Base-by-base conservation (phyloP, 176 grass and related monocot species). In the Rhynchospora pubera region DNA sequence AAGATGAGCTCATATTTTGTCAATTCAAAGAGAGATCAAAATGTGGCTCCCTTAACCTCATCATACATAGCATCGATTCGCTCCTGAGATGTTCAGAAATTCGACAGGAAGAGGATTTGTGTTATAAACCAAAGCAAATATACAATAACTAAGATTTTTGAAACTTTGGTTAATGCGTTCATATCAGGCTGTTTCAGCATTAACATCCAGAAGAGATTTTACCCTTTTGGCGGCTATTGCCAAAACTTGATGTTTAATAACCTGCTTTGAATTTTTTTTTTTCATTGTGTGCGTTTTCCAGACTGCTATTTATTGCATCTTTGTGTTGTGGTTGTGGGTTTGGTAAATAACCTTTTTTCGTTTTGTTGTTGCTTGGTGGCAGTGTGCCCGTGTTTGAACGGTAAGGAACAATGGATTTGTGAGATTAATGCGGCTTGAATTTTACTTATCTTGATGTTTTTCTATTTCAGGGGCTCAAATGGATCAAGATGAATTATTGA, bases 41-140 rank as follows among this genome's bases (percentile, higher is more conserved):
- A 52, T 50, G 60, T 18, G 2, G 60, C 18, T 82, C 79, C 79
- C 48, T 82, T 82, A 26, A 66, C 79, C 22, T 82, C 79, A 1
- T 82, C 79, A 53, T 82, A 82, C 42, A 82, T 64, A 32, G 19
- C 58, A 66, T 82, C 79, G 5, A 82, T 82, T 48, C 14, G 19
- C 46, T 82, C 79, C 79, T 82, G 65, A 19, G 12, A 78, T 45
- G 5, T n/a, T 52, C 30, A 23, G 18, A 22, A 74, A 74, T 74
- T 51, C 23, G 81, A 19, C 19, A 50, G 9, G 7, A 79, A 73
- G 19, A 68, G 48, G 11, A 53, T 58, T 73, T 18, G 62, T 64
- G 26, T 85, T 9, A 9, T 26, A 65, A 76, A 77, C 19, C 53
- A 77, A 84, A 77, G 26, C 42, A 59, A 84, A n/a, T 32, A 26